Base-by-base conservation (phyloP, 164 flowering plant species). In the Macadamia tetraphylla region DNA sequence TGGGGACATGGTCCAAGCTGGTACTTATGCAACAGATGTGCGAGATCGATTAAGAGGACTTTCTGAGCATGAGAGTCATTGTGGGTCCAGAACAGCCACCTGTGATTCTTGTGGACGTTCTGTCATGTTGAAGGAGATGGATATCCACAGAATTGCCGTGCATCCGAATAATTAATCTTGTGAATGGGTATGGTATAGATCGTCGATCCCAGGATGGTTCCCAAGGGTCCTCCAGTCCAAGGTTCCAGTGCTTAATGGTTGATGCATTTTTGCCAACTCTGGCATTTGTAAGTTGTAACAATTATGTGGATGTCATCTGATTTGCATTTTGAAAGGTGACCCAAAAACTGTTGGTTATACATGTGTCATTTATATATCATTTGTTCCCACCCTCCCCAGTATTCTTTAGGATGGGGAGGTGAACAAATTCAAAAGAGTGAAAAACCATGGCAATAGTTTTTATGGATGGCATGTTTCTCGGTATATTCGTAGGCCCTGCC, bases 101-200 rank as follows among this genome's bases (percentile, higher is more conserved):
- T 94, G 98, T 68, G 93, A 89, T 73, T 91, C 97, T 0, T 94
- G 98, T 72, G 98, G 98, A 17, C 95, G 97, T 18, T 71, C 97
- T 7, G 95, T 94, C 69, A 94, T 91, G 98, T 74, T 94, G 77
- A 92, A 94, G 80, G 98, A 94, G 58, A 94, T 94, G 98, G 98
- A 92, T 73, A 90, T 94, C 68, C 98, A 94, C 74, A 88, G 79
- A 63, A 70, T 91, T 67, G 97, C 92, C 56, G 97, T 91, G 59
- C 94, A 91, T 72, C 91, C 73, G 58, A 87, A 87, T 74, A 82
- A 81, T 67, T 89, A 62, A 76, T 11, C 6, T 46, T 46, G 13
- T 46, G 51, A 46, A 8, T 46, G 51, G 51, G 1, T 46, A 9
- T 46, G 51, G 1, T 46, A 9, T 46, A 8, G 51, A 11, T 8